Base-by-base conservation (phyloP, 352 stramenopile species). In the Phytophthora gonapodyides region DNA sequence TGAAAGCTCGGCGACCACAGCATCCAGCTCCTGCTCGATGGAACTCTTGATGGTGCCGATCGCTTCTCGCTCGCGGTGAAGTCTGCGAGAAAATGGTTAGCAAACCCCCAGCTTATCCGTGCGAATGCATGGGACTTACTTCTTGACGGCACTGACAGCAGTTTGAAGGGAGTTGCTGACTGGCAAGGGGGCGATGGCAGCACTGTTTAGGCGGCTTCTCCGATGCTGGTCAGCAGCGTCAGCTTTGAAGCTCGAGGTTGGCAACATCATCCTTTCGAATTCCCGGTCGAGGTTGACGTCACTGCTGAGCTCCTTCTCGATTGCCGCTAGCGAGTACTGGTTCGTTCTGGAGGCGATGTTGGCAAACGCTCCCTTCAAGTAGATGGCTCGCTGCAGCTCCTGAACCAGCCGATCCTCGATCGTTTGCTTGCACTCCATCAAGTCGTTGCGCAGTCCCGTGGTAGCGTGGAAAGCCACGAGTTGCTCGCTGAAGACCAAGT, bases 341-440 rank as follows among this genome's bases (percentile, higher is more conserved):
- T 89, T 91, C 10, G 78, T 80, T 17, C 51, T 37, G 33, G 74
- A 84, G 5, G 75, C 60, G 36, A 89, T 84, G 51, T 78, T 84
- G 36, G 73, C 61, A 55, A 91, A 91, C 19, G 78, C 76, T 24
- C 67, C 59, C 65, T 92, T 89, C 19, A 91, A 72, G 57, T 90
- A 94, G 42, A 93, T 82, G 27, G 87, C 65, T 55, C 75, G 69
- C 46, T 92, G 76, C 9, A 94, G 75, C 40, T 89, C 80, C 8
- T 79, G 69, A n/a, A 92, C 79, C 19, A 94, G 62, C 41, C 86
- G 75, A 37, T 93, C 84, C 65, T 93, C 82, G 38, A 94, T 92
- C 2, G 76, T 71, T 69, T 93, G 83, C 46, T 94, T 94, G 69
- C 80, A 94, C 62, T 93, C 85, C 80, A 94, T 93, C 48, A 94